Base-by-base conservation (phyloP, 2,329 filamentous ascomycete genomes). In the Microcyclospora tardicrescens region DNA sequence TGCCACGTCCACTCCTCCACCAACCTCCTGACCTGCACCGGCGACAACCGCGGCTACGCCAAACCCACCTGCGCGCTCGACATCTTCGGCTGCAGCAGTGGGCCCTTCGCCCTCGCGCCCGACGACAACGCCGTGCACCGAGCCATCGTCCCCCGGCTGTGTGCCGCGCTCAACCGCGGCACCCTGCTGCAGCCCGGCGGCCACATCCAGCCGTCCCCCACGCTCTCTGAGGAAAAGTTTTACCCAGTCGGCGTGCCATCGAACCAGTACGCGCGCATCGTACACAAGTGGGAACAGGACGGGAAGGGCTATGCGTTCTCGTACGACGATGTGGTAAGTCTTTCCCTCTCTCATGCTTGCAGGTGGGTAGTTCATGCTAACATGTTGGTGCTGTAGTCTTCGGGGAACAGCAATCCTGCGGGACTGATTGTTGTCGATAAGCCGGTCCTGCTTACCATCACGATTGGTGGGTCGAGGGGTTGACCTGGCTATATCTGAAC, bases 111-210 rank as follows among this genome's bases (percentile, higher is more conserved):
- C 45, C 56, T 68, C 2, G 42, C 61, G 37, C 47, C 67, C 41
- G 50, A 49, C 2, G 54, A 61, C n/a, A 64, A 63, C 36, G 52
- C 46, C 12, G 59, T 62, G 14, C 62, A 67, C 38, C 59, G 61
- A 42, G 79, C 79, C 30, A 70, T 87, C 35, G 77, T 78, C 2
- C 80, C 84, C 0, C 71, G 84, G 12, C 63, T 93, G 10, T 75
- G 80, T 1, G 84, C 84, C 1, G 82, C 81, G 0, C 74, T 89
- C 51, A 84, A 87, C 59, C 72, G 84, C 14, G 75, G 72, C 12
- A 89, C 81, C 5, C 61, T 91, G 40, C 58, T 82, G 37, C 53
- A 58, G 3, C 46, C 50, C 2, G 68, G 66, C 1, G 71, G 71
- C 19, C 50, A 68, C 45, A 43, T 61, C 3, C 65, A 72, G 51